A percentile compares a stretch with the other conserved stretches of the same genome.
Conservation (phyloP, 768 basidiomycete species). For the Holtermannia corniformis region DNA sequence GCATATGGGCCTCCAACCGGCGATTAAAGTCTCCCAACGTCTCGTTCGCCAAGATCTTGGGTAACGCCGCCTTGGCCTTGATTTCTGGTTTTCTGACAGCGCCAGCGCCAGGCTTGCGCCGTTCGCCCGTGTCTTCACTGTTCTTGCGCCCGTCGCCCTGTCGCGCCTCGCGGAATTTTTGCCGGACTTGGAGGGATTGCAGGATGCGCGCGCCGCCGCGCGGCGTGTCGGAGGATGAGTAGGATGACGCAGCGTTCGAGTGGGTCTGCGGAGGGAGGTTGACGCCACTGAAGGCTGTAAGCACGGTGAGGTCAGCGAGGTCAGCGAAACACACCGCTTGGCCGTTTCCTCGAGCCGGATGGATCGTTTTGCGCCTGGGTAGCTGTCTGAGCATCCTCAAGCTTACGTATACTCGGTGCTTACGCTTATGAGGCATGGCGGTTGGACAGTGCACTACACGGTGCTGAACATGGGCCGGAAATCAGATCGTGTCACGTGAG, state of each 20-base stretch:
- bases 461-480: too few species aligned
- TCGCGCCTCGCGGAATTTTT: conserved; percentile 18
- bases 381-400: background rate
- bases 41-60: conserved; percentile 29
- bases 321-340: conserved; percentile 20
- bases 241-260: conserved; percentile 4
- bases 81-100: background rate
- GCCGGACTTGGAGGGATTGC: conserved; percentile 20
- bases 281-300: conserved; percentile 13
- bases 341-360: conserved; percentile 23
- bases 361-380: conserved; percentile 31
- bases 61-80: conserved; percentile 6
- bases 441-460: too few species aligned
- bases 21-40: conserved; percentile 36
- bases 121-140: conserved; percentile 24
- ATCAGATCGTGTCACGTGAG: too few species aligned
- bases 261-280: conserved; percentile 22
- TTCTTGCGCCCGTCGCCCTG: conserved; percentile 8
- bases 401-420: background rate
- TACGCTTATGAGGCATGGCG: conserved; percentile 40
- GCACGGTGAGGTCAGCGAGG: background rate
- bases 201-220: conserved; percentile 28
- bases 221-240: conserved; percentile 28
- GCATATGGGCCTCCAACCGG: conserved; percentile 30
- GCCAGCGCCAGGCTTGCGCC: background rate